Base-by-base conservation (phyloP, 495 filamentous ascomycete species). In the Cairneyella variabilis region DNA sequence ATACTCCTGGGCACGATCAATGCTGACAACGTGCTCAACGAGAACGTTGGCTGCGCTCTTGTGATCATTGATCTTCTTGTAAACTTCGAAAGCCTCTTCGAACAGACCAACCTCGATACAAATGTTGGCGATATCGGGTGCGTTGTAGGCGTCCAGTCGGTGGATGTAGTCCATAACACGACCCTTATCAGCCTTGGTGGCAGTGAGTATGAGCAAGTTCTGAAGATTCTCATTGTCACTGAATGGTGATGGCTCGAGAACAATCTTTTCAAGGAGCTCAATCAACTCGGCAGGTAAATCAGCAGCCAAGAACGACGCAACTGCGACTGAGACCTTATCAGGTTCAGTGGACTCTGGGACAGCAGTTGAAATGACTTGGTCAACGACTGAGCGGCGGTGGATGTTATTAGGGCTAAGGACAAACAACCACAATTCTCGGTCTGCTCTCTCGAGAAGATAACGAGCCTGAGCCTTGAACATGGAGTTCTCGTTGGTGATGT, bases 391-490 rank as follows among this genome's bases (percentile, higher is more conserved):
- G 43, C 95, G 81, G 28, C 95, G 86, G 67, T 97, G 89, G 47
- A 92, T 76, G 68, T 97, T 99, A 78, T 97, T 97, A 48, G 85
- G 84, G 67, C 88, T 96, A 18, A 99, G 80, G 9, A 97, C 91
- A 64, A 96, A 99, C 40, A 74, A 74, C 95, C 95, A 99, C 53
- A 99, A 84, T 64, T 97, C 95, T 14, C 77, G 62, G 66, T 97
- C 95, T 42, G 85, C 85, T 48, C 95, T 83, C 58, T 96, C 91
- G 40, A 99, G 77, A 27, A 97, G 85, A 68, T 99, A 97, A 16
- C 95, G 84, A 38, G 91, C 91, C 70, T 99, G 95, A 18, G 90
- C 89, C 65, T 88, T 88, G 79, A 95, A 99, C 95, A 99, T 99
- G 8, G 89, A 82, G 74, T 99, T 99, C 71, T 97, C 95, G 64